Evolutionary conservation across 208 protist genomes (phyloP), one percentile per base, ranked within the genome.

Genomic region (Crithidia sp.): DNA sequence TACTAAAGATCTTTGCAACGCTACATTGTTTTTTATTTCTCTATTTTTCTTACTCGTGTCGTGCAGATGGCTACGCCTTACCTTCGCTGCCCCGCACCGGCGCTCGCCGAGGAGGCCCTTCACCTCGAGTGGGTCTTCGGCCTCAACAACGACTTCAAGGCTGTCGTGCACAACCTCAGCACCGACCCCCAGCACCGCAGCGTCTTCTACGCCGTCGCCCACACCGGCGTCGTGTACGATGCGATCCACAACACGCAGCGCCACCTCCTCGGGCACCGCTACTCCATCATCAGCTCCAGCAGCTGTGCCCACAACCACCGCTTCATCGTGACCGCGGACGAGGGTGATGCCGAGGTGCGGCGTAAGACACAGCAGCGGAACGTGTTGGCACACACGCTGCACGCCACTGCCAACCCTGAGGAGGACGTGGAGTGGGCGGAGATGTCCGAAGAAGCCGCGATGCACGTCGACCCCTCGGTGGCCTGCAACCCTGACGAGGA

Each of bases 221-320:
- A 98, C 83, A 90, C 90, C 13, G 97, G 88, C 56, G 81, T 98
- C 39, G 87, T 98, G 49, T 98, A 98, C 81, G 94, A 98, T 71
- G 83, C 90, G 12, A 67, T 91, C 9, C 77, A 88, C 45, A 90
- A 97, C 75, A 88, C 85, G 43, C 97, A 98, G 82, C 61, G 74
- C 64, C 91, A 97, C 66, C 84, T 98, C 8, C 85, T 96, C 68
- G 97, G 97, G 14, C 97, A 98, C 82, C 69, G 81, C 37, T 85
- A 96, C 90, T 75, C 83, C 50, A 97, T 95, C 57, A 77, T 95
- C 72, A 73, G 74, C 58, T 86, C 85, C 49, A 86, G 77, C 50
- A 91, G 90, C 66, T 92, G 89, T 50, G 91, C 85, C 53, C 73
- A 81, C 66, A 97, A 96, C 71, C 82, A 90, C 37, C 86, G 92